phyloP scores from a whole-genome alignment of 495 filamentous ascomycete species.

The Friedmanniomyces simplex region DNA sequence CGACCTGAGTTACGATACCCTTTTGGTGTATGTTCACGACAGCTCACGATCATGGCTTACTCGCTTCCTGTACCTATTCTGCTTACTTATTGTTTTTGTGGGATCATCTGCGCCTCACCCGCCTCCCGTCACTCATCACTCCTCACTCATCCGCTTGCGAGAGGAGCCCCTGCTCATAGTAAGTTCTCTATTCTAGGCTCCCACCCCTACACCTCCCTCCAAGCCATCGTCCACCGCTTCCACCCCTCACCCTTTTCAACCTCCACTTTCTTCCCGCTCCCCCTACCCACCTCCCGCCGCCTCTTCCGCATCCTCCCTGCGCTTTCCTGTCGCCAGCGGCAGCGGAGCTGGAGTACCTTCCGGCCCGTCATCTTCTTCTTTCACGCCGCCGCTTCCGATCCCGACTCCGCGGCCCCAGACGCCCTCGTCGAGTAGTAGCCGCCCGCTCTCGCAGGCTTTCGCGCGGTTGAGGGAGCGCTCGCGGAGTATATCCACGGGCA shows the following conservation, averaged over 20 bases:
- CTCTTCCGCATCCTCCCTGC: background rate
- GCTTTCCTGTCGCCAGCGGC: background rate
- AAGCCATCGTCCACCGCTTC: background rate
- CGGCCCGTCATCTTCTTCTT: no score
- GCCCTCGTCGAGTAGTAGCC: background rate
- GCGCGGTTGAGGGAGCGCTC: constrained; percentile 1
- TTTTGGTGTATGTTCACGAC: background rate
- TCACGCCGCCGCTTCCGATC: background rate
- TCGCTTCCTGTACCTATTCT: background rate
- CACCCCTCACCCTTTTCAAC: no score
- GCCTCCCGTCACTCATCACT: background rate
- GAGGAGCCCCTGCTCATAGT: constrained; percentile 14
- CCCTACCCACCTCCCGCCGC: background rate
- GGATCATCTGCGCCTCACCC: no score
- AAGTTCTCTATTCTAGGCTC: constrained; percentile 13
- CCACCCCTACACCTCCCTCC: background rate
- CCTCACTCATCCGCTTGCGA: background rate
- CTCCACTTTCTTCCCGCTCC: background rate
- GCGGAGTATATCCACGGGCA: background rate
- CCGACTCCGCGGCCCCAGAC: background rate
- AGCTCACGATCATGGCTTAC: background rate
- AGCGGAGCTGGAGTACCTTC: no score
- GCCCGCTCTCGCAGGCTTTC: constrained; percentile 6
- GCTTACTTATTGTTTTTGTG: background rate
- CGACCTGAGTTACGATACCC: background rate